Evolutionary conservation across 257 asterid genomes (phyloP).

Genomic region (Penstemon davidsonii): DNA sequence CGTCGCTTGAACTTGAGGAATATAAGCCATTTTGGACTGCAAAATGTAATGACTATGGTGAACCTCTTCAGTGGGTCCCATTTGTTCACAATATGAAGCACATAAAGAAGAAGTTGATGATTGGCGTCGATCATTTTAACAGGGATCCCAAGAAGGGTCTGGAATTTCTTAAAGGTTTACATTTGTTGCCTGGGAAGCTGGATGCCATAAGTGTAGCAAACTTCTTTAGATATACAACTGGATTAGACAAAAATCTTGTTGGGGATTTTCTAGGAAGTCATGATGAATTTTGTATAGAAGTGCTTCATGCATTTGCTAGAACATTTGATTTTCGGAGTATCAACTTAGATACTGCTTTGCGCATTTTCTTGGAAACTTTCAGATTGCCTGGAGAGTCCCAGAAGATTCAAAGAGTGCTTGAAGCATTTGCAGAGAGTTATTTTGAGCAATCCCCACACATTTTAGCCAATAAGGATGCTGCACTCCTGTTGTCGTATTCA

Average conservation of each 20-base stretch:
- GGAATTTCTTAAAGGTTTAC: conserved; percentile 68
- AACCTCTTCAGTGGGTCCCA: conserved; percentile 80
- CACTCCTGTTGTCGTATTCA: conserved; percentile 84
- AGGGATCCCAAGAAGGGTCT: conserved; percentile 82
- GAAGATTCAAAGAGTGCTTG: conserved; percentile 91
- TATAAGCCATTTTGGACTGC: conserved; percentile 72
- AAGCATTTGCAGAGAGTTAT: conserved; percentile 91
- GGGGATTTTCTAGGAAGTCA: conserved; percentile 91
- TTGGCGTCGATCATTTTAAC: conserved; percentile 88
- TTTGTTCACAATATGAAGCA: conserved; percentile 68
- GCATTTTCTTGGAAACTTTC: conserved; percentile 84
- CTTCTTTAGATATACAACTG: conserved; percentile 73
- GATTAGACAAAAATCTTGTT: conserved; percentile 74
- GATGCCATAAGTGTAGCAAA: conserved; percentile 77
- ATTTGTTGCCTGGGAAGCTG: conserved; percentile 69
- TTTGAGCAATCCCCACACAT: conserved; percentile 75
- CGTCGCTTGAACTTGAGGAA: conserved; percentile 45
- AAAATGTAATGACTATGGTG: conserved; percentile 59
- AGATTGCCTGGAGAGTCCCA: conserved; percentile 96
- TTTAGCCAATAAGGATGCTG: conserved; percentile 86
- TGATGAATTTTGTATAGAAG: conserved; percentile 80
- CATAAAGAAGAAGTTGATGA: conserved; percentile 71
- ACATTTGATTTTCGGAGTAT: conserved; percentile 70
- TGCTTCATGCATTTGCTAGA: conserved; percentile 83
- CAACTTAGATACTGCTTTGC: conserved; percentile 86